Conservation (phyloP, 208 protist species). For the Trypanosoma mega region DNA sequence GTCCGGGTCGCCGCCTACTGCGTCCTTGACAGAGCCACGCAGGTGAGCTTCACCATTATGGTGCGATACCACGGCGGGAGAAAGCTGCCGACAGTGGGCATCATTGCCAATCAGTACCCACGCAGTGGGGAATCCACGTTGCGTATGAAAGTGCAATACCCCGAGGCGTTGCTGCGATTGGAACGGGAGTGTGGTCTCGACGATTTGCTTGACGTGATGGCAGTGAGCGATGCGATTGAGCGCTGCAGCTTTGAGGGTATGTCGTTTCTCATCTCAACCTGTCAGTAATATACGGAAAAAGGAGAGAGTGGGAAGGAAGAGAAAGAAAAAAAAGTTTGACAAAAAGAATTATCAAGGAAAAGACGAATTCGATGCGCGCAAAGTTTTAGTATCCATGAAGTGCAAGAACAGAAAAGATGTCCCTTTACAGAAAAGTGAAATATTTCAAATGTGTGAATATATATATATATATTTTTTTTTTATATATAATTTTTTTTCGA, state of each 20-base stretch:
- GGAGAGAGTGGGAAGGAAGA: too few relatives aligned
- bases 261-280: conserved; percentile 30
- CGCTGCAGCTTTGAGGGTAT: conserved; percentile 20
- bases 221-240: conserved; percentile 23
- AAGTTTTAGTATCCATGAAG: too few relatives aligned
- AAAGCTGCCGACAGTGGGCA: conserved; percentile 40
- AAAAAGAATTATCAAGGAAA: too few relatives aligned
- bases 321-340: too few relatives aligned
- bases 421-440: too few relatives aligned
- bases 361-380: too few relatives aligned
- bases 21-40: conserved; percentile 35
- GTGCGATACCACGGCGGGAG: conserved; percentile 43
- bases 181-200: conserved; percentile 10
- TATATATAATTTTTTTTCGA: too few relatives aligned
- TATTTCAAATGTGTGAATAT: too few relatives aligned
- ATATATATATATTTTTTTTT: too few relatives aligned
- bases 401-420: too few relatives aligned
- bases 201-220: conserved; percentile 22
- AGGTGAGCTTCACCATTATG: conserved; percentile 36
- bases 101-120: conserved; percentile 41
- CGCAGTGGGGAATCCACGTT: conserved; percentile 12
- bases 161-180: conserved; percentile 10
- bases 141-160: conserved; percentile 34
- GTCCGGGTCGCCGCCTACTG: conserved; percentile 38
- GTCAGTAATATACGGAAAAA: too few relatives aligned